Conservation (phyloP, 2,329 filamentous ascomycete species). For the Colletotrichum musae region DNA sequence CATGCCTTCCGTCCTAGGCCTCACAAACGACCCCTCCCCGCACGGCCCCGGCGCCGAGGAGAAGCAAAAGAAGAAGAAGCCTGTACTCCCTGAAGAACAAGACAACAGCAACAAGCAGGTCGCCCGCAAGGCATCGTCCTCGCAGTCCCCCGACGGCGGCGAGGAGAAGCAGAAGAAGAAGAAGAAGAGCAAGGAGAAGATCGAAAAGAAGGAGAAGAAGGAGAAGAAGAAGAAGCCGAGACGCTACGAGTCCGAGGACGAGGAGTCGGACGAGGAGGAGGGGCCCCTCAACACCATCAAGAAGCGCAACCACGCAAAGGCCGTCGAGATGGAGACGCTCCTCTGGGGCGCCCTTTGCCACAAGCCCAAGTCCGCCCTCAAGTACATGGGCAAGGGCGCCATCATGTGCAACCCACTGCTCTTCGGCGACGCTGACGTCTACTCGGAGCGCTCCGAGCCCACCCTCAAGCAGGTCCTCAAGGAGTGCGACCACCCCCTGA, state of each 20-base stretch:
- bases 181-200: conserved; percentile 21
- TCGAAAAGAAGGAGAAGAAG: conserved; percentile 24
- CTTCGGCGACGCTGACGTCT: conserved; percentile 45
- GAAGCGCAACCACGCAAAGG: conserved; percentile 55
- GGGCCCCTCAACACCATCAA: conserved; percentile 50
- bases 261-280: conserved; percentile 33
- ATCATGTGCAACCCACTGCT: conserved; percentile 55
- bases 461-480: conserved; percentile 49
- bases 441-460: conserved; percentile 47
- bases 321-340: conserved; percentile 54
- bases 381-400: conserved; percentile 56
- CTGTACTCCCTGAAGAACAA: conserved; percentile 14
- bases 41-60: conserved; percentile 39
- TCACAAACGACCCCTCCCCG: conserved; percentile 48
- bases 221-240: conserved; percentile 22
- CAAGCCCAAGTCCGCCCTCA: conserved; percentile 51
- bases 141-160: conserved; percentile 28
- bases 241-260: conserved; percentile 30
- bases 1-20: conserved; percentile 52
- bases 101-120: conserved; percentile 34
- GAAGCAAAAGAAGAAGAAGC: conserved; percentile 39
- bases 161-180: conserved; percentile 25
- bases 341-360: conserved; percentile 56
- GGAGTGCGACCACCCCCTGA: conserved; percentile 46
- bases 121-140: conserved; percentile 33